Conservation (phyloP, 2,329 filamentous ascomycete species). For the Colletotrichum graminicola region DNA sequence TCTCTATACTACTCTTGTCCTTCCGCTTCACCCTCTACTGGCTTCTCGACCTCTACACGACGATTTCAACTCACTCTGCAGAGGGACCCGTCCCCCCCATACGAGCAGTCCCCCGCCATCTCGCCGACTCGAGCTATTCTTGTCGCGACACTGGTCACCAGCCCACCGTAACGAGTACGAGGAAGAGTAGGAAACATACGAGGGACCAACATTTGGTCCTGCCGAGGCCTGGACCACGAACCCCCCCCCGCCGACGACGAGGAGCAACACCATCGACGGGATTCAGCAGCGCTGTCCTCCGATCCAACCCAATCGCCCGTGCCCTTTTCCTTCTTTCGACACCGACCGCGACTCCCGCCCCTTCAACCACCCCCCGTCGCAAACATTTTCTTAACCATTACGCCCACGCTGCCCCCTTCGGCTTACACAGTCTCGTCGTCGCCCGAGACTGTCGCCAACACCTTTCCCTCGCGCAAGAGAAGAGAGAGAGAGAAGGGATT, state of each 20-base stretch:
- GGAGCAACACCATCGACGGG: conserved; percentile 48
- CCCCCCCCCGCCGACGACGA: conserved; percentile 28
- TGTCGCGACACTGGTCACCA: conserved; percentile 36
- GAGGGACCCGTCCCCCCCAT: conserved; percentile 20
- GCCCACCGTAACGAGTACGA: conserved; percentile 32
- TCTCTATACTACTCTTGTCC: conserved; percentile 19
- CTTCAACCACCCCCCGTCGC: conserved; percentile 35
- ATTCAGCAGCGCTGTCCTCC: conserved; percentile 68
- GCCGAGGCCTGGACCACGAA: conserved; percentile 25
- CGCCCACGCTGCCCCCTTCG: conserved; percentile 28
- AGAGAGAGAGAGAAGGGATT: conserved; percentile 41
- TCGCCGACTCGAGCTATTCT: conserved; percentile 11
- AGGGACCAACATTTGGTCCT: conserved; percentile 20
- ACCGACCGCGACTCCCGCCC: conserved; percentile 23
- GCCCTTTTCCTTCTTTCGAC: conserved; percentile 39
- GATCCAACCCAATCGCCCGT: conserved; percentile 40
- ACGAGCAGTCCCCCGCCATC: conserved; percentile 27
- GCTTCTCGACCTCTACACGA: conserved; percentile 26
- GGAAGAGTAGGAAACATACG: conserved; percentile 22
- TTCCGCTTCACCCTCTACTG: conserved; percentile 7
- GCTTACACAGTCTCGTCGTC: conserved; percentile 40
- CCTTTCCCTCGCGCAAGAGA: conserved; percentile 41
- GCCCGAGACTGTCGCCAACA: conserved; percentile 37
- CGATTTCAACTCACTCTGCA: conserved; percentile 9
- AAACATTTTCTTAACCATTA: conserved; percentile 40